phyloP scores from a whole-genome alignment of 192 early-diverging fungal species.

The Lobosporangium transversale region DNA sequence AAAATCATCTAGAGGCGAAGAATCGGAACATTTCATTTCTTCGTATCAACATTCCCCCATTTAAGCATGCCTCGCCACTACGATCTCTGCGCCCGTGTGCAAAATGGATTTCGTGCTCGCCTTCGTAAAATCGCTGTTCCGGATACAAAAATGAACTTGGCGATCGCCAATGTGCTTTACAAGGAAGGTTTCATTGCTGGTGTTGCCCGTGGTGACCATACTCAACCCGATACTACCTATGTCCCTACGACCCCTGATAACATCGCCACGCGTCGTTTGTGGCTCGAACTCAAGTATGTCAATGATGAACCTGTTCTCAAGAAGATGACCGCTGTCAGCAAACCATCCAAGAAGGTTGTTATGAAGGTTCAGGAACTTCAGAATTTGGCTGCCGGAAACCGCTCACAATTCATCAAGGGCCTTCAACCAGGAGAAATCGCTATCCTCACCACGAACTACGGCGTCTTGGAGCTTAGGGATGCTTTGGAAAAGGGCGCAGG shows the following conservation, averaged over 20 bases:
- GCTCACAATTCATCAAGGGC: slow-evolving; percentile 82
- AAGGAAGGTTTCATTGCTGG: slow-evolving; percentile 90
- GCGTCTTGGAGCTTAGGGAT: slow-evolving; percentile 91
- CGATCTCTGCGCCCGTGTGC: slow-evolving; percentile 88
- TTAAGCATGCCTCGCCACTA: slow-evolving; percentile 76
- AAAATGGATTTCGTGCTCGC: slow-evolving; percentile 90
- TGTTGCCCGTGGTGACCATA: slow-evolving; percentile 80
- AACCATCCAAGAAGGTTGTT: slow-evolving; percentile 83
- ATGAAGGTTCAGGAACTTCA: slow-evolving; percentile 85
- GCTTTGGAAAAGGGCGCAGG: slow-evolving; percentile 86
- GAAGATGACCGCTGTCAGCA: slow-evolving; percentile 83
- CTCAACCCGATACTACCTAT: slow-evolving; percentile 76
- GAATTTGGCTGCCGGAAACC: slow-evolving; percentile 76
- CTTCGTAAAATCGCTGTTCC: slow-evolving; percentile 87
- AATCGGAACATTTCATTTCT: too few species aligned
- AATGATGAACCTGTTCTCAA: slow-evolving; percentile 83
- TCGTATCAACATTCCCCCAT: not conserved
- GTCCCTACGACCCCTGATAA: slow-evolving; percentile 85
- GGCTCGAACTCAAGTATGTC: slow-evolving; percentile 96
- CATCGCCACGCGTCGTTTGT: slow-evolving; percentile 84
- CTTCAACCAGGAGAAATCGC: slow-evolving; percentile 91
- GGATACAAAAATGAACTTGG: slow-evolving; percentile 86
- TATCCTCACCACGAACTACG: slow-evolving; percentile 85
- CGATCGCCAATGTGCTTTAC: slow-evolving; percentile 88
- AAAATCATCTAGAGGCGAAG: too few species aligned